These are phyloP conservation scores for Tetracladium marchalianum DNA, from an alignment of 495 filamentous ascomycete genomes.

Conservation along the genomic window DNA sequence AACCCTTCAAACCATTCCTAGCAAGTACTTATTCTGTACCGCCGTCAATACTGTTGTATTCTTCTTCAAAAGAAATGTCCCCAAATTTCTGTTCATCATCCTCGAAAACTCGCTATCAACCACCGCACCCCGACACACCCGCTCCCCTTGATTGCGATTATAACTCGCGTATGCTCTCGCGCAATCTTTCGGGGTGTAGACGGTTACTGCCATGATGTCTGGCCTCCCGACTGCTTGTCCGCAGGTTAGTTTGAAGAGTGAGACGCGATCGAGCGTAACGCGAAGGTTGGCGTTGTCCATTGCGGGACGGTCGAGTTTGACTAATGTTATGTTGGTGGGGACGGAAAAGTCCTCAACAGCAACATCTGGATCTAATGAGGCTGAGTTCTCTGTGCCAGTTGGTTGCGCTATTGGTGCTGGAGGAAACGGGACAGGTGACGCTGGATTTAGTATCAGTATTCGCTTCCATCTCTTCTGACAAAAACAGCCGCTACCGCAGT, in stretches of 20 bases:
- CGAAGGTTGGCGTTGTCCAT: neutral
- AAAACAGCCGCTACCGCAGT: no score
- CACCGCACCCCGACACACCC: conserved; percentile 9
- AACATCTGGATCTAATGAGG: neutral
- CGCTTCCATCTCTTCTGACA: no score
- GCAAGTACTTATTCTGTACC: no score
- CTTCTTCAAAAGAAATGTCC: conserved; percentile 3
- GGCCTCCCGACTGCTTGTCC: conserved; percentile 7
- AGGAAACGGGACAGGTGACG: no score
- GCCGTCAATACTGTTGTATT: neutral
- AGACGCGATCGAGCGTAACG: neutral
- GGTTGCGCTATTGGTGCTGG: no score
- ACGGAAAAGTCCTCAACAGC: conserved; percentile 9
- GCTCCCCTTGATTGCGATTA: conserved; percentile 7
- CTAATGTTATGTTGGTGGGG: conserved; percentile 9
- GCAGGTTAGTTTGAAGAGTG: conserved; percentile 9
- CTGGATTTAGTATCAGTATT: no score
- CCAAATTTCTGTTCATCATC: conserved; percentile 1
- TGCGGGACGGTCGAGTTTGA: conserved; percentile 13
- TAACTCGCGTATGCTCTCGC: conserved; percentile 14
- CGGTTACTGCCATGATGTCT: conserved; percentile 11
- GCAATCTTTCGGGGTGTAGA: conserved; percentile 16
- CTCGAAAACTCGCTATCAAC: conserved; percentile 5
- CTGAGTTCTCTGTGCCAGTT: neutral
- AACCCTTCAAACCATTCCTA: no score